phyloP scores from a whole-genome alignment of 1,284 basidiomycete genomes.

The Phenoliferia sp. region DNA sequence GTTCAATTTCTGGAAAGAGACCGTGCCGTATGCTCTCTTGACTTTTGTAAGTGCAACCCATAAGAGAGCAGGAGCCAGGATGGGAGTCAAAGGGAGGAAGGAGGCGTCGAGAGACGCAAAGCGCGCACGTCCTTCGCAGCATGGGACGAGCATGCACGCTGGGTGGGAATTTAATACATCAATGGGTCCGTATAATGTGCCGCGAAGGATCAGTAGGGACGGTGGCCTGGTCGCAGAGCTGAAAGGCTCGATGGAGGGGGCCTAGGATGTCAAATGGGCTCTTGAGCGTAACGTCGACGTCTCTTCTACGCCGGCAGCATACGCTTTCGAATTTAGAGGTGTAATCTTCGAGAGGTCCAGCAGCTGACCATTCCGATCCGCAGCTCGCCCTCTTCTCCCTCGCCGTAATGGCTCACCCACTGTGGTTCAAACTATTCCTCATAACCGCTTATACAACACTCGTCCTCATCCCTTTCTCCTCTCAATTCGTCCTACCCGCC shows the following conservation, averaged over 20 bases:
- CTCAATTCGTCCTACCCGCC: constrained; percentile 87
- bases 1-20: constrained; percentile 20
- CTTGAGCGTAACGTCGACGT: too few relatives aligned
- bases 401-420: constrained; percentile 67
- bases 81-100: neutral
- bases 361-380: neutral
- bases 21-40: constrained; percentile 12
- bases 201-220: too few relatives aligned
- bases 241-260: too few relatives aligned
- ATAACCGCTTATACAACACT: constrained; percentile 65
- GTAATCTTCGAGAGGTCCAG: too few relatives aligned
- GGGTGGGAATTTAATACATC: too few relatives aligned
- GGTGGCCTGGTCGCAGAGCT: too few relatives aligned
- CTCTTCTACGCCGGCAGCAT: neutral
- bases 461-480: constrained; percentile 78
- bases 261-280: too few relatives aligned
- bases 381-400: constrained; percentile 66
- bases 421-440: constrained; percentile 73
- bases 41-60: constrained; percentile 4
- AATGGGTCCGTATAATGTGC: too few relatives aligned
- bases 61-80: too few relatives aligned
- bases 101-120: too few relatives aligned
- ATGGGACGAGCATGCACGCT: neutral
- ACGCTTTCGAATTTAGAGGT: neutral
- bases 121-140: neutral